Evolutionary conservation across 805 yeast genomes (phyloP).

Genomic region (Saccharomycopsis javanensis): DNA sequence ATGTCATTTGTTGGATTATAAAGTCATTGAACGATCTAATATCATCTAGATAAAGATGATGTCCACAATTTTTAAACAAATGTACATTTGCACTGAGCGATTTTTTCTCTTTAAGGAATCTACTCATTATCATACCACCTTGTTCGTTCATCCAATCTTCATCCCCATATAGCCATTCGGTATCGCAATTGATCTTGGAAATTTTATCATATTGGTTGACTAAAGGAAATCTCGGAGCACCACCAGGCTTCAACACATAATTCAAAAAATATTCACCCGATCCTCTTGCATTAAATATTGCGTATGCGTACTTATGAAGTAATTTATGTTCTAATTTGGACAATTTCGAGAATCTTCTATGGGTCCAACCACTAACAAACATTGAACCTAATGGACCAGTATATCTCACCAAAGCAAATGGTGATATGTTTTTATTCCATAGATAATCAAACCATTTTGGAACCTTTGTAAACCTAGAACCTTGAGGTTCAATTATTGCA

Average conservation of each 20-base stretch:
- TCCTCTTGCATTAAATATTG: slow-evolving; percentile 77
- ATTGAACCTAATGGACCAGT: slow-evolving; percentile 79
- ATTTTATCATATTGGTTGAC: slow-evolving; percentile 35
- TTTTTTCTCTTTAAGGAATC: slow-evolving; percentile 21
- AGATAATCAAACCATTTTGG: slow-evolving; percentile 72
- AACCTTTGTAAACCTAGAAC: slow-evolving; percentile 32
- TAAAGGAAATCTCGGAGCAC: slow-evolving; percentile 73
- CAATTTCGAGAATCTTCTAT: slow-evolving; percentile 63
- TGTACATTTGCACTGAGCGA: slow-evolving; percentile 27
- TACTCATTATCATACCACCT: slow-evolving; percentile 30
- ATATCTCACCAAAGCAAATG: slow-evolving; percentile 69
- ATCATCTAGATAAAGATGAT: slow-evolving; percentile 72
- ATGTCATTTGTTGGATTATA: slow-evolving; percentile 8
- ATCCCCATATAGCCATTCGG: slow-evolving; percentile 82
- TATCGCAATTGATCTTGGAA: slow-evolving; percentile 38
- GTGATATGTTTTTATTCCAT: slow-evolving; percentile 85
- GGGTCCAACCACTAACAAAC: slow-evolving; percentile 83
- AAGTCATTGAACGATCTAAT: slow-evolving; percentile 41
- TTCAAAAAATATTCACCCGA: slow-evolving; percentile 90
- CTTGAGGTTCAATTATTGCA: slow-evolving; percentile 51
- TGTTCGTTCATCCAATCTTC: slow-evolving; percentile 55
- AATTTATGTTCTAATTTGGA: slow-evolving; percentile 35
- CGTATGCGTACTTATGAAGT: slow-evolving; percentile 72
- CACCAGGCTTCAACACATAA: slow-evolving; percentile 82
- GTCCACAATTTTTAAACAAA: slow-evolving; percentile 53